These are phyloP conservation scores for Lathyrus oleraceus DNA, from an alignment of 306 rosid genomes.

Conservation along the genomic window DNA sequence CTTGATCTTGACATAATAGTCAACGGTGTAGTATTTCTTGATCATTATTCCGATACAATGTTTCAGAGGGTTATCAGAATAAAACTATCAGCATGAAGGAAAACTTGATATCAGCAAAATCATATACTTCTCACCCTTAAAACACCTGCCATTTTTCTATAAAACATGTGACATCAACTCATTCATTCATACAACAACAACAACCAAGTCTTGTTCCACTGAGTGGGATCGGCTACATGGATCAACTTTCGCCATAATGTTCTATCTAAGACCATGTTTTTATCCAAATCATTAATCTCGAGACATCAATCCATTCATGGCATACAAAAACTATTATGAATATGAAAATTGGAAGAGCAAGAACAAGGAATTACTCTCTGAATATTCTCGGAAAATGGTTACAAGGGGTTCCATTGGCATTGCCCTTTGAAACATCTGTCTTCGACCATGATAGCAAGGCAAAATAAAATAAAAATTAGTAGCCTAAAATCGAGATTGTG, in stretches of 20 bases:
- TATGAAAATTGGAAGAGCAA: slow-evolving; percentile 6
- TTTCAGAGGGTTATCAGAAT: slow-evolving; percentile 22
- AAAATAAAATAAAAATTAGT: slow-evolving; percentile 32
- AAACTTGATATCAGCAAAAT: neutral
- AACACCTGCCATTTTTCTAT: slow-evolving; percentile 3
- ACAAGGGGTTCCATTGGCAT: slow-evolving; percentile 40
- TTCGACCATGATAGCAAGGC: slow-evolving; percentile 56
- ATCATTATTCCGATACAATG: too few relatives aligned
- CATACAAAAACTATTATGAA: neutral
- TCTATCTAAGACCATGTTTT: too few relatives aligned
- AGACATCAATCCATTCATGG: slow-evolving; percentile 4
- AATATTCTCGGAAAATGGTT: slow-evolving; percentile 33
- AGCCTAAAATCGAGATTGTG: slow-evolving; percentile 15
- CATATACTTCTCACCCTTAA: neutral
- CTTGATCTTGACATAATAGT: too few relatives aligned
- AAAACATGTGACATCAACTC: neutral
- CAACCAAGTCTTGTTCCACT: too few relatives aligned
- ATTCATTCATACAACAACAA: too few relatives aligned
- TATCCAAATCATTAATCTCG: too few relatives aligned
- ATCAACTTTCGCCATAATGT: too few relatives aligned
- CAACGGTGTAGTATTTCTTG: too few relatives aligned
- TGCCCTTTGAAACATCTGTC: slow-evolving; percentile 72
- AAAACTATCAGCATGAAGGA: slow-evolving; percentile 9
- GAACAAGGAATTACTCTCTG: slow-evolving; percentile 55
- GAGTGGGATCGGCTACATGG: too few relatives aligned